These are phyloP conservation scores for Inonotus hispidus DNA, from an alignment of 1,284 basidiomycete species.

Conservation along the genomic window DNA sequence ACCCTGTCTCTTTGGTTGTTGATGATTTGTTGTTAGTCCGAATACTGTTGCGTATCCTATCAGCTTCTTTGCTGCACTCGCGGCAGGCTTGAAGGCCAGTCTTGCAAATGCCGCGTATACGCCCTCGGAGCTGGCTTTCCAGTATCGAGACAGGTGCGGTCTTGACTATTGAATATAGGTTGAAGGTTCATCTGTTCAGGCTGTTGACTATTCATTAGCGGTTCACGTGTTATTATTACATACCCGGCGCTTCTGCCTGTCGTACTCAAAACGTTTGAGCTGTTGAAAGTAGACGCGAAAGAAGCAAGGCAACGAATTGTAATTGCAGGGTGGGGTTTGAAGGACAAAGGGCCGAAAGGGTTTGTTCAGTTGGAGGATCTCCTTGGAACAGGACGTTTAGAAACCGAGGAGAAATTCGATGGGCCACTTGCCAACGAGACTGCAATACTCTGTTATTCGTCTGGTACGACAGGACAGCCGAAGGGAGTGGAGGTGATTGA, in stretches of 20 bases:
- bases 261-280: conserved; percentile 40
- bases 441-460: conserved; percentile 59
- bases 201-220: conserved; percentile 26
- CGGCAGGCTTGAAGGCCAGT: conserved; percentile 48
- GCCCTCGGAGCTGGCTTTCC: conserved; percentile 39
- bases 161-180: background rate
- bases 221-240: conserved; percentile 48
- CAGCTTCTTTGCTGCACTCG: conserved; percentile 48
- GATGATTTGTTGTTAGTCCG: conserved; percentile 27
- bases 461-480: conserved; percentile 59
- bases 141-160: conserved; percentile 38
- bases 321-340: conserved; percentile 31
- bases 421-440: conserved; percentile 46
- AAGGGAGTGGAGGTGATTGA: conserved; percentile 39
- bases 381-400: conserved; percentile 39
- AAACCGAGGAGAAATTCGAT: conserved; percentile 45
- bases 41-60: conserved; percentile 65
- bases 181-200: background rate
- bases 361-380: conserved; percentile 38
- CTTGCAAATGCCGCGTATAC: conserved; percentile 43
- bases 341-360: conserved; percentile 25
- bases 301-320: conserved; percentile 45
- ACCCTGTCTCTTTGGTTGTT: background rate
- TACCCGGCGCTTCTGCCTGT: conserved; percentile 44
- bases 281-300: conserved; percentile 32